These are phyloP conservation scores for Podosphaera aphanis DNA, from an alignment of 2,329 filamentous ascomycete genomes.

Conservation along the genomic window DNA sequence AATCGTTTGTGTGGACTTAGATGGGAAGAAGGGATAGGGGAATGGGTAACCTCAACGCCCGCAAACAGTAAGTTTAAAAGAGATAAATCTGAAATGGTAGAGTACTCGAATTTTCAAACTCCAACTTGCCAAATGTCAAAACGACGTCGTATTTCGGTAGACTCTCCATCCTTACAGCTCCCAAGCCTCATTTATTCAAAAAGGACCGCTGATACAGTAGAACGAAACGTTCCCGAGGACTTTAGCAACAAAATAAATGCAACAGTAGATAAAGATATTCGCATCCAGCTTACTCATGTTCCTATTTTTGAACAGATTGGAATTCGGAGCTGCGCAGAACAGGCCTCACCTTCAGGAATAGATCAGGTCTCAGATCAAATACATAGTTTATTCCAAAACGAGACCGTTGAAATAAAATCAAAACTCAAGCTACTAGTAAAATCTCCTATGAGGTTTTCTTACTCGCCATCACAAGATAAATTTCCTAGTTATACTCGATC, in stretches of 20 bases:
- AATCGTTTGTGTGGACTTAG: conserved; percentile 17
- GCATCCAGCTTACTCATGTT: not conserved
- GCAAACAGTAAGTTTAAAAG: conserved; percentile 10
- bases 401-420: not conserved
- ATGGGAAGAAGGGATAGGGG: conserved; percentile 32
- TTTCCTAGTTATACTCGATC: not conserved
- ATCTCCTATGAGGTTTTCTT: not conserved
- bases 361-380: not conserved
- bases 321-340: not conserved
- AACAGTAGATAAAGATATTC: not conserved
- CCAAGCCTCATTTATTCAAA: not conserved
- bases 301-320: not conserved
- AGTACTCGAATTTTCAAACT: conserved; percentile 7
- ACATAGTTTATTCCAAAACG: not conserved
- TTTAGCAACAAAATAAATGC: not conserved
- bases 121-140: conserved; percentile 7
- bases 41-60: conserved; percentile 30
- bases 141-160: conserved; percentile 2
- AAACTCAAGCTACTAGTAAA: not conserved
- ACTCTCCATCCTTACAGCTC: not conserved
- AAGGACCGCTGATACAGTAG: not conserved
- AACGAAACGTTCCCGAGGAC: not conserved
- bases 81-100: conserved; percentile 6
- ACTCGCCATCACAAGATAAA: not conserved
- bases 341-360: not conserved